phyloP scores from a whole-genome alignment of 345 rosid species.

The Orychophragmus violaceus region DNA sequence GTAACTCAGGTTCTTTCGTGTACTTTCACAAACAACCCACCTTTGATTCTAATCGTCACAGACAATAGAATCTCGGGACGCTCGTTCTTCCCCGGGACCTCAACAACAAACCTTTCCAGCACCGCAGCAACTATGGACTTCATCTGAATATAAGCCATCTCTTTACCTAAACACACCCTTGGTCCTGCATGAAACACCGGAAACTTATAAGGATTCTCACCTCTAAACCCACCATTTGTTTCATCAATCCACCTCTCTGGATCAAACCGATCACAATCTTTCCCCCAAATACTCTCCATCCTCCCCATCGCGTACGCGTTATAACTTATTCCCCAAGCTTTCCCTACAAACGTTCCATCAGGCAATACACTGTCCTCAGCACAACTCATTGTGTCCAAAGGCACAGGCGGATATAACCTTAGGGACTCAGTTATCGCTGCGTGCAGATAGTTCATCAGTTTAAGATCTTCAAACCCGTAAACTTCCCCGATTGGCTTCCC shows the following conservation, averaged over 20 bases:
- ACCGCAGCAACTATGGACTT: slow-evolving; percentile 52
- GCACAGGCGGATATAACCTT: slow-evolving; percentile 73
- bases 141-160: slow-evolving; percentile 78
- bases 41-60: slow-evolving; percentile 53
- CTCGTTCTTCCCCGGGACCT: slow-evolving; percentile 39
- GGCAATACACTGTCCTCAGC: slow-evolving; percentile 53
- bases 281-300: slow-evolving; percentile 66
- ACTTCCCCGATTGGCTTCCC: slow-evolving; percentile 10
- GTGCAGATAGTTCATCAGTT: slow-evolving; percentile 53
- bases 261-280: slow-evolving; percentile 48
- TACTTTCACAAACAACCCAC: slow-evolving; percentile 50
- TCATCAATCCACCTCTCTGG: slow-evolving; percentile 69
- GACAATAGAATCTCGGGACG: slow-evolving; percentile 38
- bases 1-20: slow-evolving; percentile 31
- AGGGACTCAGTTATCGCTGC: slow-evolving; percentile 64
- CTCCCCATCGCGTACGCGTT: slow-evolving; percentile 70
- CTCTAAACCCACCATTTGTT: slow-evolving; percentile 28
- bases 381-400: slow-evolving; percentile 43
- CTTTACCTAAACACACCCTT: slow-evolving; percentile 74
- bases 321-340: slow-evolving; percentile 57
- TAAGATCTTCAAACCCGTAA: slow-evolving; percentile 53
- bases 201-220: slow-evolving; percentile 45
- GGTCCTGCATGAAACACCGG: slow-evolving; percentile 79
- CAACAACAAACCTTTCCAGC: slow-evolving; percentile 45
- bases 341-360: slow-evolving; percentile 53